Evolutionary conservation across 2,329 filamentous ascomycete species (phyloP).

Genomic region (Aureobasidium subglaciale): DNA sequence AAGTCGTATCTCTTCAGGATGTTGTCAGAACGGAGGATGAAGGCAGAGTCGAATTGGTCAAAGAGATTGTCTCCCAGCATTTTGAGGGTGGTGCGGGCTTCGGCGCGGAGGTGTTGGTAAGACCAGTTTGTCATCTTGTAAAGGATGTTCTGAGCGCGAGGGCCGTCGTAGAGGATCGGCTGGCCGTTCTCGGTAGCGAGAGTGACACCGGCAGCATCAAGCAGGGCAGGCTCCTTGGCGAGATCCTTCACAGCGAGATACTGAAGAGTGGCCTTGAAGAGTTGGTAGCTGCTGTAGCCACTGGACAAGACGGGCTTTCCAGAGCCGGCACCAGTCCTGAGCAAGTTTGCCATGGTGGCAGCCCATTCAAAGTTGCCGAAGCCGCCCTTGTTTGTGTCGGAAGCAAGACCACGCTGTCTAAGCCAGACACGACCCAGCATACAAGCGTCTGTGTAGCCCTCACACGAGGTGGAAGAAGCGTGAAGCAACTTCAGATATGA

Average conservation of each 20-base stretch:
- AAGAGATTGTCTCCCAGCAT: slow-evolving; percentile 66
- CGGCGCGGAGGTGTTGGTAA: slow-evolving; percentile 62
- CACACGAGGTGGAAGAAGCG: slow-evolving; percentile 59
- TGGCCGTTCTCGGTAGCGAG: slow-evolving; percentile 30
- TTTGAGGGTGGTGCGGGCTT: slow-evolving; percentile 66
- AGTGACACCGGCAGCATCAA: slow-evolving; percentile 29
- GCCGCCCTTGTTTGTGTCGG: slow-evolving; percentile 64
- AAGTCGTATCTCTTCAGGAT: slow-evolving; percentile 50
- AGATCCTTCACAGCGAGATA: slow-evolving; percentile 72
- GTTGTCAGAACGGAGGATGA: slow-evolving; percentile 58
- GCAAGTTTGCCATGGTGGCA: slow-evolving; percentile 67
- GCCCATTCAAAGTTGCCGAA: slow-evolving; percentile 94
- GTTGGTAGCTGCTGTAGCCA: slow-evolving; percentile 81
- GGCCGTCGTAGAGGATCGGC: slow-evolving; percentile 73
- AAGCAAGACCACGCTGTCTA: slow-evolving; percentile 72
- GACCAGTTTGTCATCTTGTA: slow-evolving; percentile 91
- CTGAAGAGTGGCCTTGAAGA: slow-evolving; percentile 92
- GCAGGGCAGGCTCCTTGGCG: slow-evolving; percentile 50
- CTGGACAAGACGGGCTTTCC: slow-evolving; percentile 66
- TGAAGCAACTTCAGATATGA: slow-evolving; percentile 71
- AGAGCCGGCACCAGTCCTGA: slow-evolving; percentile 68
- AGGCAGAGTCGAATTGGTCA: slow-evolving; percentile 78
- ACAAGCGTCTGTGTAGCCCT: slow-evolving; percentile 74
- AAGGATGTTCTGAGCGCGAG: slow-evolving; percentile 68
- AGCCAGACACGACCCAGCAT: slow-evolving; percentile 84